These are phyloP conservation scores for Diaporthe sp. DNA, from an alignment of 2,329 filamentous ascomycete species.

Conservation along the genomic window DNA sequence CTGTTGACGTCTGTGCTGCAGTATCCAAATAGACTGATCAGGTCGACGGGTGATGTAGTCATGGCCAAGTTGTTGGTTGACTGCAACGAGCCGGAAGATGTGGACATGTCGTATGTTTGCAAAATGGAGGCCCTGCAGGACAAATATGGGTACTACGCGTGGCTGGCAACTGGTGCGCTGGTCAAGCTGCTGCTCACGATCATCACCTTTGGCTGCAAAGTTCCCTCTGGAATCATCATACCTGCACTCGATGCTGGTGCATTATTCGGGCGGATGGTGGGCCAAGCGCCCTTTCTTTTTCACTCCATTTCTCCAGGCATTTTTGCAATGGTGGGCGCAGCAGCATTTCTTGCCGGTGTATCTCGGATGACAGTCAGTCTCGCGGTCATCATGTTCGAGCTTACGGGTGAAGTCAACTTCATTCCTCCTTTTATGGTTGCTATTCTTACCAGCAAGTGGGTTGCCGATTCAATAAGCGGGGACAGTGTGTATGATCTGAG, in stretches of 20 bases:
- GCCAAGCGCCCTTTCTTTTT: conserved; percentile 42
- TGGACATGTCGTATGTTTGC: conserved; percentile 53
- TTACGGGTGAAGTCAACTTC: conserved; percentile 68
- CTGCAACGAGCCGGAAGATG: conserved; percentile 47
- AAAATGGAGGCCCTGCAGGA: conserved; percentile 53
- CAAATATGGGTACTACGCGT: conserved; percentile 57
- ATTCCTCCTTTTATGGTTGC: conserved; percentile 68
- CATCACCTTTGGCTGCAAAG: conserved; percentile 69
- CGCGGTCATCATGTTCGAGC: conserved; percentile 70
- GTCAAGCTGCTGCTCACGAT: conserved; percentile 66
- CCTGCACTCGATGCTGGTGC: conserved; percentile 68
- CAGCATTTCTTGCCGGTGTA: conserved; percentile 68
- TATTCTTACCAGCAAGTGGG: conserved; percentile 69
- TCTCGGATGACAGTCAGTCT: conserved; percentile 52
- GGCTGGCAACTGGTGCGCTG: conserved; percentile 62
- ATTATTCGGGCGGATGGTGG: conserved; percentile 66
- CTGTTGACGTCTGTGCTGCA: conserved; percentile 64
- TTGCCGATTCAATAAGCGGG: conserved; percentile 62
- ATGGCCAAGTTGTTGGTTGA: conserved; percentile 68
- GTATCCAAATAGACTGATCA: conserved; percentile 64
- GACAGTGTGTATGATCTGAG: conserved; percentile 69
- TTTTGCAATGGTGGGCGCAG: conserved; percentile 70
- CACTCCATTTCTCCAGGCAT: conserved; percentile 63
- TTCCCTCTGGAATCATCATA: conserved; percentile 70
- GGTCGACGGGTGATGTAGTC: conserved; percentile 65